phyloP scores from a whole-genome alignment of 768 basidiomycete species.

The Butyriboletus loyo region DNA sequence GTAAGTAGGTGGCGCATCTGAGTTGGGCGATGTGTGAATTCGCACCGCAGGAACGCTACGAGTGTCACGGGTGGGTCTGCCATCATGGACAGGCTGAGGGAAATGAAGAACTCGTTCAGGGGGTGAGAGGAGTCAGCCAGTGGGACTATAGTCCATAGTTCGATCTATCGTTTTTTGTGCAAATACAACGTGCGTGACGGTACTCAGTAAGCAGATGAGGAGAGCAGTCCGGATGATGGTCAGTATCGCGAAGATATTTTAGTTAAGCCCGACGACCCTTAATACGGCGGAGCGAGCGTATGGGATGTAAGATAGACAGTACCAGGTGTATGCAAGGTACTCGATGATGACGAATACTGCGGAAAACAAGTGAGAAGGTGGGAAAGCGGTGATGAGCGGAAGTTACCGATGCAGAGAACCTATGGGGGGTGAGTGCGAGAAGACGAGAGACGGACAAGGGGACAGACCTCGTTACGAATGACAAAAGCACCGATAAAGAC shows the following conservation, averaged over 20 bases:
- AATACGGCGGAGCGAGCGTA: conserved; percentile 78
- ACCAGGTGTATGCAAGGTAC: conserved; percentile 92
- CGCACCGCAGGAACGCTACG: conserved; percentile 46
- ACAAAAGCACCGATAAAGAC: conserved; percentile 88
- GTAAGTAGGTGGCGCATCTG: conserved; percentile 39
- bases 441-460: background rate
- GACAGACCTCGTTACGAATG: conserved; percentile 58
- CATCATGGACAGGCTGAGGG: conserved; percentile 73
- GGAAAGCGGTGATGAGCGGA: background rate
- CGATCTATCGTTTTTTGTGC: background rate
- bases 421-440: conserved; percentile 20
- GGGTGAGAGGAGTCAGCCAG: conserved; percentile 32
- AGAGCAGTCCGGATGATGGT: background rate
- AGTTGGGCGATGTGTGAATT: background rate
- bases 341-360: conserved; percentile 89
- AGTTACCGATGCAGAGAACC: conserved; percentile 65
- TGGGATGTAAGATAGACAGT: conserved; percentile 83
- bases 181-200: background rate
- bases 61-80: conserved; percentile 41
- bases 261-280: conserved; percentile 53
- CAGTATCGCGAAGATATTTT: conserved; percentile 7
- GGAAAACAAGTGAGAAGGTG: background rate
- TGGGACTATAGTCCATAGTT: background rate
- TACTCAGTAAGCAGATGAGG: background rate
- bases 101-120: conserved; percentile 80